Evolutionary conservation across 2,329 filamentous ascomycete genomes (phyloP).

Genomic region (Reticulascus tulasneorum): DNA sequence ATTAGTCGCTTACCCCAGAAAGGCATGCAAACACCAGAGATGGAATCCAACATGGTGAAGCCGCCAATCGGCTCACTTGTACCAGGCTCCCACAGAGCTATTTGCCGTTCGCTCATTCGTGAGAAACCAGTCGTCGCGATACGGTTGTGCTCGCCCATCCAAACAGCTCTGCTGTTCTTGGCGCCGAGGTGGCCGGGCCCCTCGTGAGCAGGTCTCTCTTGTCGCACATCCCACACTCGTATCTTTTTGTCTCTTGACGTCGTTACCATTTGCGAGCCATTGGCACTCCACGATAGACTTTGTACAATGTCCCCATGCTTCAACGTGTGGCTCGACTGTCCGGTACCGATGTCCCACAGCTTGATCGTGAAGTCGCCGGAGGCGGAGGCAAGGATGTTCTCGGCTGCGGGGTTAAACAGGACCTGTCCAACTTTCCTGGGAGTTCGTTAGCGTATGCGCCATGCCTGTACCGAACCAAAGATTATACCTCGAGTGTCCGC

Average conservation of each 20-base stretch:
- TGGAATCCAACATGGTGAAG: slow-evolving; percentile 87
- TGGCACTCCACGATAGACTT: slow-evolving; percentile 91
- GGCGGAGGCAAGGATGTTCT: slow-evolving; percentile 90
- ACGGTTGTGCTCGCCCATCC: slow-evolving; percentile 95
- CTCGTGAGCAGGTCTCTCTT: slow-evolving; percentile 84
- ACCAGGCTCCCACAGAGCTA: slow-evolving; percentile 92
- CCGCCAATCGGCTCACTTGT: slow-evolving; percentile 82
- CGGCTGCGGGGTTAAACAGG: slow-evolving; percentile 93
- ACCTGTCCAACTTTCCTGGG: slow-evolving; percentile 93
- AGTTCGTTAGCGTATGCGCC: background rate
- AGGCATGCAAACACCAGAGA: slow-evolving; percentile 97
- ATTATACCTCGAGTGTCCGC: slow-evolving; percentile 86
- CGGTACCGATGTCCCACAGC: slow-evolving; percentile 87
- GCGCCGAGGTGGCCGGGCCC: slow-evolving; percentile 82
- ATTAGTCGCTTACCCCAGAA: slow-evolving; percentile 94
- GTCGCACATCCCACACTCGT: slow-evolving; percentile 93
- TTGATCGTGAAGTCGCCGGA: slow-evolving; percentile 95
- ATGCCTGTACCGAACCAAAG: background rate
- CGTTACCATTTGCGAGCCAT: slow-evolving; percentile 80
- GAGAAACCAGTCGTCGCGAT: slow-evolving; percentile 97
- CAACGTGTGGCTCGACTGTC: slow-evolving; percentile 68
- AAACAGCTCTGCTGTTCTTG: slow-evolving; percentile 95
- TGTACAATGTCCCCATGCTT: slow-evolving; percentile 92
- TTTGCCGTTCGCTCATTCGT: slow-evolving; percentile 94
- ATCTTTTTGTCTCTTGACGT: slow-evolving; percentile 98